phyloP scores from a whole-genome alignment of 305 asterid species.

The Fraxinus platypoda region DNA sequence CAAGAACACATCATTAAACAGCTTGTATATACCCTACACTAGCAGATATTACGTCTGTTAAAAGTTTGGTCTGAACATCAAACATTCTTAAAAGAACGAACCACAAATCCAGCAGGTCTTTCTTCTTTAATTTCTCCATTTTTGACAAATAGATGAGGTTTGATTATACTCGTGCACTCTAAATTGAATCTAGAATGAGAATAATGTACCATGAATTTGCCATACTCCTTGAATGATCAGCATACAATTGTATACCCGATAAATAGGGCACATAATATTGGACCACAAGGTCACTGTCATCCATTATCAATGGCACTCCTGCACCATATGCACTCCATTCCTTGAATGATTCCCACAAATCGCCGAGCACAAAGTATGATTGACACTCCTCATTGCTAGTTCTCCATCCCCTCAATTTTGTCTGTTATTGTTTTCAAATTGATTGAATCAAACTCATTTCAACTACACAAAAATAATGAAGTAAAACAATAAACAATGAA shows the following conservation, averaged over 20 bases:
- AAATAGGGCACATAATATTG: not conserved
- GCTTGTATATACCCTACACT: not conserved
- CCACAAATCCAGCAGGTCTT: not conserved
- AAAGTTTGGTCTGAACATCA: not conserved
- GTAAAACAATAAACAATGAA: not conserved
- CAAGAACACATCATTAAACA: not conserved
- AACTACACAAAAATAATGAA: not conserved
- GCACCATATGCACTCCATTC: constrained; percentile 99
- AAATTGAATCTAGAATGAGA: constrained; percentile 15
- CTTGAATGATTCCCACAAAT: constrained; percentile 87
- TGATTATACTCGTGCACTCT: not conserved
- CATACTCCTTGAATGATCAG: constrained; percentile 56
- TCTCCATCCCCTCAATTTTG: constrained; percentile 56
- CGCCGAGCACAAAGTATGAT: constrained; percentile 79
- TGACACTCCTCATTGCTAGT: constrained; percentile 54
- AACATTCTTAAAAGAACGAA: not conserved
- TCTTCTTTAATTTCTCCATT: not conserved
- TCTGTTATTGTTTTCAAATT: constrained; percentile 33
- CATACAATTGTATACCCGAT: not conserved
- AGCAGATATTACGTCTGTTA: not conserved
- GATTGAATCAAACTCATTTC: not conserved
- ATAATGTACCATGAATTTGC: constrained; percentile 58
- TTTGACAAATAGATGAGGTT: not conserved
- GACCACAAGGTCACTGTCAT: not conserved
- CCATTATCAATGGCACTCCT: constrained; percentile 77